Conservation (phyloP, 345 rosid species). For the Corchorus capsularis region DNA sequence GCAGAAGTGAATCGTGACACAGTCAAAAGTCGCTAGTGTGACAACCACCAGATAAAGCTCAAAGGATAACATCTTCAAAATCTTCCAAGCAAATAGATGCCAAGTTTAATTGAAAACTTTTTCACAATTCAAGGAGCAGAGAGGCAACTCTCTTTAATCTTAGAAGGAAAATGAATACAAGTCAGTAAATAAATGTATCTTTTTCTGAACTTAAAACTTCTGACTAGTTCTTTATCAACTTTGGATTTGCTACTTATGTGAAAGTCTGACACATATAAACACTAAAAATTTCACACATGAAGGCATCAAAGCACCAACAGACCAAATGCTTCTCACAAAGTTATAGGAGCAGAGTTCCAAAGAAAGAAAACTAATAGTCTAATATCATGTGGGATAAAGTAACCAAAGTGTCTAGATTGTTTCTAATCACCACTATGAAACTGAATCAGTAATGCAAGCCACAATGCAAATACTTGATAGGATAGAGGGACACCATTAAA, state of each 20-base stretch:
- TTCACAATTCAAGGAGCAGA: neutral
- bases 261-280: neutral
- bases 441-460: no score
- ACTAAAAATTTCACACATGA: neutral
- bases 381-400: neutral
- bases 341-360: neutral
- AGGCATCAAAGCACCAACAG: neutral
- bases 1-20: neutral
- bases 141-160: neutral
- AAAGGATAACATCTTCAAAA: neutral
- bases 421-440: no score
- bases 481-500: neutral
- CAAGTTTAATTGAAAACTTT: neutral
- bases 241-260: neutral
- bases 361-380: neutral
- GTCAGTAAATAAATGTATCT: neutral
- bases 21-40: neutral
- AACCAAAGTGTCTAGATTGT: no score
- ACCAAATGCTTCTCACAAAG: no score
- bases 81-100: neutral
- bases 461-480: no score
- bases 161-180: neutral
- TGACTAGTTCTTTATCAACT: neutral
- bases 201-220: neutral
- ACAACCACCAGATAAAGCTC: neutral